phyloP scores from a whole-genome alignment of 768 basidiomycete species.

The Mycena albidolilacea region DNA sequence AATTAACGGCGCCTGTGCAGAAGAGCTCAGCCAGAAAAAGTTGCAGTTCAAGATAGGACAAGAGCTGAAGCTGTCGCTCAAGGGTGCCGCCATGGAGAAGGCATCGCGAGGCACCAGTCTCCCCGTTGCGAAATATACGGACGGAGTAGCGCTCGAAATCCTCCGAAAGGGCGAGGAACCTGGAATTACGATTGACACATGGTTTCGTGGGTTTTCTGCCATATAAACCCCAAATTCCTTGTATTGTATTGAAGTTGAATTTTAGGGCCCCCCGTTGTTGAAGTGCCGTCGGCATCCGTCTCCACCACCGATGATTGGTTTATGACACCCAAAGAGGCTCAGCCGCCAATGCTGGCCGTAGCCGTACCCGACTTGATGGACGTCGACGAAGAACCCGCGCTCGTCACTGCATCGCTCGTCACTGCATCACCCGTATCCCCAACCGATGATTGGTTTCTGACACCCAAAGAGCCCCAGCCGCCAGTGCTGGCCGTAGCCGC shows the following conservation, averaged over 20 bases:
- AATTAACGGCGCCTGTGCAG: constrained; percentile 50
- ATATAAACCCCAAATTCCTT: not conserved
- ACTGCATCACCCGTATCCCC: not conserved
- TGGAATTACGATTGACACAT: constrained; percentile 56
- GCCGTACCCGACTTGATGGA: constrained; percentile 23
- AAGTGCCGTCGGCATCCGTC: constrained; percentile 21
- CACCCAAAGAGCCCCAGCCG: constrained; percentile 42
- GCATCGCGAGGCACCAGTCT: constrained; percentile 43
- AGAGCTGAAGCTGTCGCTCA: constrained; percentile 63
- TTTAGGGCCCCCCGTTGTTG: constrained; percentile 1
- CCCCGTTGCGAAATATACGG: constrained; percentile 56
- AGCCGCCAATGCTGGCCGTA: constrained; percentile 36
- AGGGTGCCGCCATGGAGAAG: constrained; percentile 55
- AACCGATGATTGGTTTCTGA: constrained; percentile 50
- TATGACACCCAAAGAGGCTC: constrained; percentile 43
- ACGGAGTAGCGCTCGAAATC: constrained; percentile 61
- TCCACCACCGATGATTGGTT: constrained; percentile 49
- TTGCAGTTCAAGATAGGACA: constrained; percentile 60
- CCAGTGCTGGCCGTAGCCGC: constrained; percentile 32
- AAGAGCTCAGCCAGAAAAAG: constrained; percentile 46
- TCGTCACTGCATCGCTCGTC: not conserved
- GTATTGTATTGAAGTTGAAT: not conserved
- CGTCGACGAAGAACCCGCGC: constrained; percentile 24
- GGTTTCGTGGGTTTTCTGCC: constrained; percentile 51
- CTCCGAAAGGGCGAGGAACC: constrained; percentile 43